Evolutionary conservation across 2,329 filamentous ascomycete species (phyloP).

Genomic region (Zymoseptoria tritici): DNA sequence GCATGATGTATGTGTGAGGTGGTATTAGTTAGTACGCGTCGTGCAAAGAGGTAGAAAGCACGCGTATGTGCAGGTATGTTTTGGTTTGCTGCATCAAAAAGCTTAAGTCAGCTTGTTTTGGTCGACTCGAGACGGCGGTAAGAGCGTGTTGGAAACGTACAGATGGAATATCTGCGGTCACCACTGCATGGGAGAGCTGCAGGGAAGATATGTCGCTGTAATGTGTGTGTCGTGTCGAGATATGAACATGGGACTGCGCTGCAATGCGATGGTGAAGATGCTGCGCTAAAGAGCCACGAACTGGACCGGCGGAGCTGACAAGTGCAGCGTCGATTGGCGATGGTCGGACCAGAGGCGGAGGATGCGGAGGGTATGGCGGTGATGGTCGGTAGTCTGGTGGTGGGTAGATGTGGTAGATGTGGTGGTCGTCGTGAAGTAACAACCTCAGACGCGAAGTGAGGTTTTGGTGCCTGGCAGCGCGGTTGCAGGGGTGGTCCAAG

Average conservation of each 20-base stretch:
- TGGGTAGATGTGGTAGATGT: background rate
- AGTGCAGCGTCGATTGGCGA: background rate
- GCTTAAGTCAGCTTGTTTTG: slow-evolving; percentile 23
- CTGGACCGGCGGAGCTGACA: background rate
- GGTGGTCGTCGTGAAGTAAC: slow-evolving; percentile 3
- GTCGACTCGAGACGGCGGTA: slow-evolving; percentile 2
- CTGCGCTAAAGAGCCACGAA: slow-evolving; percentile 1
- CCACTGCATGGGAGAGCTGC: slow-evolving; percentile 15
- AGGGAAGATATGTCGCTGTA: slow-evolving; percentile 15
- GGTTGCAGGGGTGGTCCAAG: slow-evolving; percentile 1
- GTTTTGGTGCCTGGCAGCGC: slow-evolving; percentile 1
- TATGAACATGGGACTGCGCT: slow-evolving; percentile 28
- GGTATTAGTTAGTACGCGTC: slow-evolving; percentile 12
- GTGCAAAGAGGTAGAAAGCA: slow-evolving; percentile 8
- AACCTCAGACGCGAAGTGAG: background rate
- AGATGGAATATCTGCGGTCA: slow-evolving; percentile 12
- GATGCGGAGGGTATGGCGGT: slow-evolving; percentile 8
- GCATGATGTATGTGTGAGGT: slow-evolving; percentile 26
- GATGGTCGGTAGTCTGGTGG: background rate
- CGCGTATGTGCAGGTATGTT: slow-evolving; percentile 18
- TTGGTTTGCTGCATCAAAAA: slow-evolving; percentile 17
- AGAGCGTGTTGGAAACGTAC: slow-evolving; percentile 10
- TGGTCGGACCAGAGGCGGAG: slow-evolving; percentile 1
- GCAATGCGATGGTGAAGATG: slow-evolving; percentile 13
- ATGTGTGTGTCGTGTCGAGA: slow-evolving; percentile 15